Evolutionary conservation across 1,284 basidiomycete genomes (phyloP), one percentile per base, ranked within the genome.

Genomic region (Melampsora larici-populina): DNA sequence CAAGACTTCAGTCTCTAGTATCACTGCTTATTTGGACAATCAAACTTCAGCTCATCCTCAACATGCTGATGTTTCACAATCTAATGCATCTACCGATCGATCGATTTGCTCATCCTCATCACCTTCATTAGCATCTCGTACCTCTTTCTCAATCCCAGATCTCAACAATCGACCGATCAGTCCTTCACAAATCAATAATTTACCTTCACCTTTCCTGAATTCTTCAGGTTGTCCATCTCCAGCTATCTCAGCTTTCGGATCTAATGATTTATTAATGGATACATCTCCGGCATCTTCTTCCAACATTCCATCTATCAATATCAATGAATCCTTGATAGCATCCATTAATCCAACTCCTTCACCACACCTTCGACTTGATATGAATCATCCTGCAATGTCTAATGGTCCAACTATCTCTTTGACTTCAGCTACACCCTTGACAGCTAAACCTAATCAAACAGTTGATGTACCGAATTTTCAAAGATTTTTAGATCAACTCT

Each of bases 321-420:
- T 58, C 18, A 58, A 58, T 13, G 51, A 58, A 21, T 58, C 26
- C 15, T 5, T 5, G 2, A 3, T 26, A 5, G 51, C 36, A 68
- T 46, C 11, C 31, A 68, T 36, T 21, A 48, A 73, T 46, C 71
- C 72, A 13, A 75, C n/a, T 64, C 36, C 36, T 4, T 75, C 72
- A 17, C 72, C 72, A 29, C 46, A 58, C 9, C 55, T 67, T 6
- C 72, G 72, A 33, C 64, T 75, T 33, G 62, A 75, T 48, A 75
- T 75, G 64, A 75, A 75, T 66, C 72, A 75, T 67, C 72, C 72
- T 17, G 72, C 24, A 3, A 75, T 75, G 72, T 62, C 72, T 8
- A 51, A 36, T n/a, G 72, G 72, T 40, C 72, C 72, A 1, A 75
- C 48, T n/a, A 75, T 75, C 51, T 75, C 72, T 7, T 49, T 75